Base-by-base conservation (phyloP, 1,284 basidiomycete genomes). In the Peniophora sp. region DNA sequence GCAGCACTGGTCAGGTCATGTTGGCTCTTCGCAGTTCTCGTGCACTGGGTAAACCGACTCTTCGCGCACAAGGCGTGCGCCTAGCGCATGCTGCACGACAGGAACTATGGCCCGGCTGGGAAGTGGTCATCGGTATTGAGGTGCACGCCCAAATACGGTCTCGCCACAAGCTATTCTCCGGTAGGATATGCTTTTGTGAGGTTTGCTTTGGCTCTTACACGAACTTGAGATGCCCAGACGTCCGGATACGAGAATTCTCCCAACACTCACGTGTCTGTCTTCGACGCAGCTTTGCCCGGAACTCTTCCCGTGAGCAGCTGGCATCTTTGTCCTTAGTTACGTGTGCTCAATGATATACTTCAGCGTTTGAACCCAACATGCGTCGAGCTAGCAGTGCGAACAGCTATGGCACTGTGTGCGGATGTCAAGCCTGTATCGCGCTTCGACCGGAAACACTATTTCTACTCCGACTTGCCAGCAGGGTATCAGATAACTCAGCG, bases 401-500 rank as follows among this genome's bases (percentile, higher is more conserved):
- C 93, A 0, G 89, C 94, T 0, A 61, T 96, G 1, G 94, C 95
- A 1, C 74, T 99, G 27, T 71, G 83, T 34, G 85, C 89, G 44
- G 58, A 78, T 0, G 75, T 98, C 9, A 88, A 91, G 59, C 59
- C 59, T 0, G 74, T 77, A n/a, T 95, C 90, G 0, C 77, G 87
- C 1, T 97, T 97, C 58, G 96, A 99, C 68, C 76, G 96, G 58
- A 99, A 99, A 65, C 96, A 99, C 65, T 99, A 99, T 65, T 98
- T 98, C 68, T 99, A 99, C 64, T 81, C 92, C 1, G 96, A 99
- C 67, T 78, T 97, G 27, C 93, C 97, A 0, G 75, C 87, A 2
- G 96, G 95, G 0, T 99, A 95, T 67, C 97, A 99, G 69, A 96
- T 98, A 56, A 98, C 96, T 0, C 96, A 98, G 63, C 89, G 92